phyloP scores from a whole-genome alignment of 257 asterid genomes.

The Verbena officinalis region DNA sequence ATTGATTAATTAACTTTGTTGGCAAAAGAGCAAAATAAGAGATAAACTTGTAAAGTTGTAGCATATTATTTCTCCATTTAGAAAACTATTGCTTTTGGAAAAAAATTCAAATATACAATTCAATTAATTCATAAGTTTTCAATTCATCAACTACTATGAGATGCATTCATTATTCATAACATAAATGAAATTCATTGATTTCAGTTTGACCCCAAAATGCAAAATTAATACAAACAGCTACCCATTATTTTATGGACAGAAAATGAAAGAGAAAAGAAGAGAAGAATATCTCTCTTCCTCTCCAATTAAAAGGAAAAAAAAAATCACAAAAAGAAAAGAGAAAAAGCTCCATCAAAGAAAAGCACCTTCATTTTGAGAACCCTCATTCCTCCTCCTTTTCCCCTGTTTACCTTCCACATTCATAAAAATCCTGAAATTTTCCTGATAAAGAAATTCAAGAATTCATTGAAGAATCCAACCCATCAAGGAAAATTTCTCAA shows the following conservation, averaged over 20 bases:
- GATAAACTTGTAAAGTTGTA: no score
- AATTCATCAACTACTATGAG: background rate
- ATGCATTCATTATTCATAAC: background rate
- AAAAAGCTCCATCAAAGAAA: conserved; percentile 44
- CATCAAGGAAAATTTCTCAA: conserved; percentile 23
- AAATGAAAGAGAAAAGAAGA: background rate
- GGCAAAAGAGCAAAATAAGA: no score
- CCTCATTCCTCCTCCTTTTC: conserved; percentile 31
- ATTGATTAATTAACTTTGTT: no score
- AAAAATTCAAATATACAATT: background rate
- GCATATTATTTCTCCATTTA: no score
- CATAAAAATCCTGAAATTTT: conserved; percentile 17
- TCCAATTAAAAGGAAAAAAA: background rate
- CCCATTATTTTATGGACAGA: background rate
- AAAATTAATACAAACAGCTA: background rate
- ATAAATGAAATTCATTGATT: background rate
- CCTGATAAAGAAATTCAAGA: conserved; percentile 17
- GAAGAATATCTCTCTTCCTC: background rate
- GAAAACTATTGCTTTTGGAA: background rate
- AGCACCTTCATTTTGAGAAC: conserved; percentile 44
- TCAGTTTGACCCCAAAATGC: background rate
- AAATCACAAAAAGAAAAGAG: background rate
- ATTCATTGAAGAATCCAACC: conserved; percentile 5
- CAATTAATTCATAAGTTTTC: background rate
- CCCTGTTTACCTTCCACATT: conserved; percentile 27